Base-by-base conservation (phyloP, 345 rosid species). In the Lepidium africanum region DNA sequence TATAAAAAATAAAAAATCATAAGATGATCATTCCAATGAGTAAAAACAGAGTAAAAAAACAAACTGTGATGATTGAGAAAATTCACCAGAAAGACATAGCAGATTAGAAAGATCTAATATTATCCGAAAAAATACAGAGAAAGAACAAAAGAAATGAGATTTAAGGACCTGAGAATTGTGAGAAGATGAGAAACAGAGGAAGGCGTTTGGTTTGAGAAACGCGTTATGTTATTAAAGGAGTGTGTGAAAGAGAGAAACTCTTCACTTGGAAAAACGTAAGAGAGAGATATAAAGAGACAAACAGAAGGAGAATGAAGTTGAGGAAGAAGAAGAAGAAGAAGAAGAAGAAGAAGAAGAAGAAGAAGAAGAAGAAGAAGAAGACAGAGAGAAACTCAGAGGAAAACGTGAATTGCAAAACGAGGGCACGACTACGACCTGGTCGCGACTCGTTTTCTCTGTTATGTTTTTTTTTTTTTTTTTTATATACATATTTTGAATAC, bases 351-450 rank as follows among this genome's bases (percentile, higher is more conserved):
- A 65, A 17, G 41, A 15, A 35, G 13, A 57, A 23, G 61, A 38
- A 30, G 33, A 5, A 3, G 33, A 19, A 3, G 62, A 35, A 13
- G 54, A 43, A 4, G 13, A 35, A 42, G 63, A 51, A 40, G 74
- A 59, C 10, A 56, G 39, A 36, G 72, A 57, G 33, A 54, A 38
- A 37, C 47, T 63, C 49, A 41, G 39, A 52, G 63, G 56, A 60
- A 75, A 75, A 75, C 74, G 78, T 75, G 78, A 69, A 48, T 41
- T 75, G 61, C 48, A 69, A 75, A 69, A 55, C 35, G 60, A 68
- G 57, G 4, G 65, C 64, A 75, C 70, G 70, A 68, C 69, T 27
- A 62, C n/a, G 74, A 75, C 74, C 48, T 75, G 27, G 65, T 63
- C 65, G 69, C 59, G 39, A 59, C 77, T 66, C 37, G 52, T 63